Evolutionary conservation across 2,329 filamentous ascomycete genomes (phyloP), one percentile per base, ranked within the genome.

Genomic region (Trichophyton simii): DNA sequence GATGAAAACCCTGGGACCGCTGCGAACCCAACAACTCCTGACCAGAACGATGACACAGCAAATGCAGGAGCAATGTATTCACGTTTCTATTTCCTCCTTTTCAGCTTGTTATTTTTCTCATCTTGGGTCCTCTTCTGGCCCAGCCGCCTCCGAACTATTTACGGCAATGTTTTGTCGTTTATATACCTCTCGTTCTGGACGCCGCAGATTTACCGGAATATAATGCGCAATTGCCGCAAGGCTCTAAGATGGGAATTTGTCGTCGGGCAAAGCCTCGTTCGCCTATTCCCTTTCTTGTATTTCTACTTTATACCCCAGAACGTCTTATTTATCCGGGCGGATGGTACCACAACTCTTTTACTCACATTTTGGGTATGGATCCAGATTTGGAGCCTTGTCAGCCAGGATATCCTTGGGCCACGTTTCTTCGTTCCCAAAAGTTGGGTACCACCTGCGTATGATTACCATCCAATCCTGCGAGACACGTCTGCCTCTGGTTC

Each of bases 211-310:
- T 83, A 88, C 70, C 88, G 94, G 64, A 99, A 99, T 72, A 80
- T 88, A 60, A 84, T 89, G 74, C 88, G 92, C 60, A 96, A 96
- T 74, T 96, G 91, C 73, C 89, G 91, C 46, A 89, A 88, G 68
- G 91, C 92, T 0, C 79, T 97, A n/a, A 82, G 86, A 2, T 96
- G 91, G 91, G 87, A 88, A 63, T 99, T 95, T 70, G 87, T 96
- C 61, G 71, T 91, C 22, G 91, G 91, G 2, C 89, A 96, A 72
- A 94, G 88, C 57, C 68, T 87, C 3, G 79, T 95, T 6, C 86
- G 94, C 1, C 77, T 95, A 4, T 75, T 88, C 0, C 92, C 94
- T 0, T 83, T 96, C 60, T 80, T 87, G 1, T 97, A 97, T 72
- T 92, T 97, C 69, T 95, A 91, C 72, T 79, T 87, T 13, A 83